Evolutionary conservation across 2,329 filamentous ascomycete genomes (phyloP).

Genomic region (Blastomyces parvus): DNA sequence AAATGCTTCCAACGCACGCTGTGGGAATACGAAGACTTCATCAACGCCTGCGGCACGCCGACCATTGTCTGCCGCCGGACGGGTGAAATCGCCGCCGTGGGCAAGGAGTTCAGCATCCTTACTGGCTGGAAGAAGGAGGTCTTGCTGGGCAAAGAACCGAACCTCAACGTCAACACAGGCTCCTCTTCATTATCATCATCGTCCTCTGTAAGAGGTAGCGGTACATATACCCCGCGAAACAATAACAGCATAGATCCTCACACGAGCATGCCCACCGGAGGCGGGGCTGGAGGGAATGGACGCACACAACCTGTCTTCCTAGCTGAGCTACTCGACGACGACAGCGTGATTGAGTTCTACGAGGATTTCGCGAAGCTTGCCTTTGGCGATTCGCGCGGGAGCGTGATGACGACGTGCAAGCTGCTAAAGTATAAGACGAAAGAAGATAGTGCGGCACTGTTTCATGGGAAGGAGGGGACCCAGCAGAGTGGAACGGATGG

Average conservation of each 20-base stretch:
- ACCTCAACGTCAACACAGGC: conserved; percentile 74
- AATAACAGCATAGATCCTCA: conserved; percentile 24
- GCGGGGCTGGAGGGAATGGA: conserved; percentile 26
- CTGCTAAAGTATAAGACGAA: conserved; percentile 82
- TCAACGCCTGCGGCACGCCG: conserved; percentile 78
- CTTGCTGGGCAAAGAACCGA: conserved; percentile 74
- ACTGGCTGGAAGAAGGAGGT: conserved; percentile 92
- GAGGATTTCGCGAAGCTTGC: conserved; percentile 89
- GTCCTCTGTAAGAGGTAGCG: conserved; percentile 37
- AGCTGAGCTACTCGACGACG: conserved; percentile 85
- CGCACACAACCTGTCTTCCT: conserved; percentile 73
- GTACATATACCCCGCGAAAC: conserved; percentile 42
- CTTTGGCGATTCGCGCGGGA: conserved; percentile 81
- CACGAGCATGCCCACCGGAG: conserved; percentile 17
- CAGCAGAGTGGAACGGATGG: conserved; percentile 29
- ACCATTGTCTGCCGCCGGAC: conserved; percentile 86
- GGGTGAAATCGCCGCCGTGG: conserved; percentile 87
- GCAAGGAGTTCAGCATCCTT: conserved; percentile 92
- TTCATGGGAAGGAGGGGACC: conserved; percentile 40
- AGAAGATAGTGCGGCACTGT: conserved; percentile 41
- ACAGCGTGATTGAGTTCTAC: conserved; percentile 88
- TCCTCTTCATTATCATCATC: conserved; percentile 32
- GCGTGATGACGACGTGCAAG: conserved; percentile 72
- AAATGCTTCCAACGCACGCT: conserved; percentile 90
- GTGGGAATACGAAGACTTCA: conserved; percentile 87